Evolutionary conservation across 2,329 filamentous ascomycete genomes (phyloP), one percentile per base, ranked within the genome.

Genomic region (Cladosporium sp.): DNA sequence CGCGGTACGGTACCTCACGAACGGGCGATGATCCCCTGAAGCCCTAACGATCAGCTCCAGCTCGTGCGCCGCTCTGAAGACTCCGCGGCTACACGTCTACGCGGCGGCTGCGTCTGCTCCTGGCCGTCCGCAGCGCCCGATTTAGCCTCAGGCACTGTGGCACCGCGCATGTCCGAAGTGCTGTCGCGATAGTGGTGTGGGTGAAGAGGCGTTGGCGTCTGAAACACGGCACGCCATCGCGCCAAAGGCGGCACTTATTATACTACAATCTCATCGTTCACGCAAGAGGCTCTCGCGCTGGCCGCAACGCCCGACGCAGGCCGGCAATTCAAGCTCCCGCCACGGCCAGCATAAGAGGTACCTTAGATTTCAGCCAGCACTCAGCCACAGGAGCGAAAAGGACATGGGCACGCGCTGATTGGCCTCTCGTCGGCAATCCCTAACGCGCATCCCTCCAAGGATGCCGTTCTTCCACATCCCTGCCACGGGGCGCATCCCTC

Each of bases 371-470:
- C 28, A 19, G 37, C 42, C 46, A 22, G 46, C n/a, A 16, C 28
- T 33, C 40, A 38, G 14, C 16, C 9, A 18, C 40, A 33, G 44
- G 19, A 6, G 35, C 28, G 35, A 28, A 18, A 34, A 19, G 31
- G 14, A 14, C 6, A 34, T 10, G 9, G 8, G 14, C 16, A 16
- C n/a, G 22, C 18, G 33, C 38, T 33, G 22, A 49, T 49, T 49
- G 46, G 46, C 38, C 31, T 22, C 14, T 28, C 11, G 31, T 13
- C 14, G 9, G 34, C 38, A 28, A 28, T 38, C 37, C 46, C 38
- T 41, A 49, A 49, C 38, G 16, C 10, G 11, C 33, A 42, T 42
- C 38, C 46, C 42, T 42, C 46, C 46, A 49, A 41, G 46, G 46
- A 22, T 34, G 37, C 22, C 34, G n/a, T 14, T 14, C n/a, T 38